Percentiles rank a stretch among this genome's conserved stretches.
phyloP scores from a whole-genome alignment of 2,329 filamentous ascomycete genomes.

The Neofusicoccum laricinum region DNA sequence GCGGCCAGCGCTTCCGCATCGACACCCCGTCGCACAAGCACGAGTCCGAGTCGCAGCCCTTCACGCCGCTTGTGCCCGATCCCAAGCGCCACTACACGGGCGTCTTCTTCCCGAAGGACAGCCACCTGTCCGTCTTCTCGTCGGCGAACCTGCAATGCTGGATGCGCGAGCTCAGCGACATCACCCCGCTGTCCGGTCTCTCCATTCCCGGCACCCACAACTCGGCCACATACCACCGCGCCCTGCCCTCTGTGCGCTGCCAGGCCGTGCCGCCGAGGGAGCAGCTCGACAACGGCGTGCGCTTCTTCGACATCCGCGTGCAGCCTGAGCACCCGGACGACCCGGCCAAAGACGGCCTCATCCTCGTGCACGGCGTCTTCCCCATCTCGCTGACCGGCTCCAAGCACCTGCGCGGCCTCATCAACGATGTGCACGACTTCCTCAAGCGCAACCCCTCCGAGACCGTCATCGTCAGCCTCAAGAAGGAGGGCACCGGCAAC shows the following conservation, averaged over 20 bases:
- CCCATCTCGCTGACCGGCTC: conserved; percentile 79
- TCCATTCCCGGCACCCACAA: conserved; percentile 97
- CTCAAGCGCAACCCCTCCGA: conserved; percentile 76
- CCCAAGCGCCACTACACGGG: conserved; percentile 41
- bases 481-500: conserved; percentile 83
- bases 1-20: conserved; percentile 65
- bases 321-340: conserved; percentile 60
- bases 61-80: conserved; percentile 38
- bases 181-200: conserved; percentile 71
- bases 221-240: conserved; percentile 77
- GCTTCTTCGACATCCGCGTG: conserved; percentile 90
- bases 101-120: conserved; percentile 38
- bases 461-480: conserved; percentile 80
- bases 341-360: conserved; percentile 61
- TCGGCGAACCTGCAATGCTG: conserved; percentile 68
- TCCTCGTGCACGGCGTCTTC: conserved; percentile 87
- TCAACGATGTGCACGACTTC: conserved; percentile 70
- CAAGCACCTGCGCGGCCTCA: conserved; percentile 73
- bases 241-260: conserved; percentile 89
- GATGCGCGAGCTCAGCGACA: conserved; percentile 75
- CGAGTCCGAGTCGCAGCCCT: conserved; percentile 34
- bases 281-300: conserved; percentile 85
- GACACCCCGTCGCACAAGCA: conserved; percentile 61
- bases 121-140: conserved; percentile 61
- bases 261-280: conserved; percentile 74